A percentile compares a stretch with the other conserved stretches of the same genome.
These are phyloP conservation scores for Rosa rugosa DNA, from an alignment of 306 rosid species.

Conservation along the genomic window DNA sequence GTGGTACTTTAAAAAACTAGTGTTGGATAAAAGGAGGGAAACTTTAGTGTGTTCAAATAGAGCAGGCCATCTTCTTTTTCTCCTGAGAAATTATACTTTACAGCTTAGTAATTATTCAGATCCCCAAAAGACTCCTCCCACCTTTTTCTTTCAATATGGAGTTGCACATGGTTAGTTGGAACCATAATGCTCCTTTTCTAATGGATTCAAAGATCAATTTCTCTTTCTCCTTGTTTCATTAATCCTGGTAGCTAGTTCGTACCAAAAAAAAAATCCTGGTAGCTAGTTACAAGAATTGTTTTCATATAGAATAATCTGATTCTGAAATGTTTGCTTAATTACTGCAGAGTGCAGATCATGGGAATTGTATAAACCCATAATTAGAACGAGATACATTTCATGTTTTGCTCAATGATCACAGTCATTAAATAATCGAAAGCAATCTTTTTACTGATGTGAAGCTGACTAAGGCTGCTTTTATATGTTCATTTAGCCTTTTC, in stretches of 20 bases:
- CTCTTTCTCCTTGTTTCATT: neutral
- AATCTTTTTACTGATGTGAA: conserved; percentile 11
- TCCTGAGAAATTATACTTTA: conserved; percentile 22
- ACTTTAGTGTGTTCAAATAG: conserved; percentile 20
- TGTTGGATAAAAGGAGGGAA: conserved; percentile 36
- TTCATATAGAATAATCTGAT: neutral
- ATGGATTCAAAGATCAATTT: conserved; percentile 14
- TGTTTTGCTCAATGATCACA: neutral
- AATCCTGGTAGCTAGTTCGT: neutral
- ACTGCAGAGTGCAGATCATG: neutral
- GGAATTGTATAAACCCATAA: neutral
- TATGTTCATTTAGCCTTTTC: neutral
- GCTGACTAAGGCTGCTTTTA: conserved; percentile 9
- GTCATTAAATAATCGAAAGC: conserved; percentile 7
- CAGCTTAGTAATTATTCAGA: conserved; percentile 26
- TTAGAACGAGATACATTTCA: conserved; percentile 1
- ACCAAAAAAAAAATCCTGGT: too few species aligned
- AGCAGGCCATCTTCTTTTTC: conserved; percentile 17
- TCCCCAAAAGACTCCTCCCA: conserved; percentile 4
- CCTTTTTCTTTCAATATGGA: neutral
- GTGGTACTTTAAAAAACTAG: conserved; percentile 22
- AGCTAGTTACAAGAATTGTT: neutral
- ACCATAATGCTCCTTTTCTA: conserved; percentile 8
- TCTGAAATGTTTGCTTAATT: neutral
- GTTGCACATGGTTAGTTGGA: conserved; percentile 39